Evolutionary conservation across 1,139 yeast genomes (phyloP).

Genomic region (Sugiyamaella castrensis): DNA sequence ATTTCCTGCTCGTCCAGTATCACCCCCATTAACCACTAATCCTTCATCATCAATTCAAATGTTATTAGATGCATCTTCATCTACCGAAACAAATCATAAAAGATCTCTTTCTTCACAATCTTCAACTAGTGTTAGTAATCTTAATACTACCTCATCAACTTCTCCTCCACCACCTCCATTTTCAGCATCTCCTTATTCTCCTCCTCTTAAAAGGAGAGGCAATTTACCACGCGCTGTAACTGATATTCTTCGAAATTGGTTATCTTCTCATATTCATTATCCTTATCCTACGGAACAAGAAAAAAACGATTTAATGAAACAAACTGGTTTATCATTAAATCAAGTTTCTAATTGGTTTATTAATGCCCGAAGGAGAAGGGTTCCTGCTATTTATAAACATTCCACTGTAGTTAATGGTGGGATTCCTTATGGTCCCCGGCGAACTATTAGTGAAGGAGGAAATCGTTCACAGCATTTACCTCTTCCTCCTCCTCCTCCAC

Average conservation of each 20-base stretch:
- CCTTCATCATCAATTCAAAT: slow-evolving; percentile 4
- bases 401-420: slow-evolving; percentile 1
- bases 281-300: slow-evolving; percentile 95
- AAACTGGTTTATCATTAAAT: slow-evolving; percentile 85
- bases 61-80: slow-evolving; percentile 9
- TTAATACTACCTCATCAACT: background rate
- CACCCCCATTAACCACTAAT: background rate
- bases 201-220: slow-evolving; percentile 51
- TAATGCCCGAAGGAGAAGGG: slow-evolving; percentile 86
- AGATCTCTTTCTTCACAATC: slow-evolving; percentile 7
- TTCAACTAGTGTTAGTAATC: background rate
- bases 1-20: background rate
- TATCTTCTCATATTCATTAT: slow-evolving; percentile 77
- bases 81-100: background rate
- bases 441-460: slow-evolving; percentile 1
- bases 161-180: slow-evolving; percentile 11
- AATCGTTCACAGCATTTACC: too few species aligned
- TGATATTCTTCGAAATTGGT: slow-evolving; percentile 76
- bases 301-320: slow-evolving; percentile 70
- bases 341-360: slow-evolving; percentile 97
- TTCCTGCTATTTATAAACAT: slow-evolving; percentile 37
- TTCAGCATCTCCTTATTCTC: slow-evolving; percentile 16
- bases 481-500: too few species aligned
- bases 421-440: slow-evolving; percentile 6
- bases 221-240: slow-evolving; percentile 91